Evolutionary conservation across 805 yeast species (phyloP).

Genomic region (Cyberlindnera lachancei): DNA sequence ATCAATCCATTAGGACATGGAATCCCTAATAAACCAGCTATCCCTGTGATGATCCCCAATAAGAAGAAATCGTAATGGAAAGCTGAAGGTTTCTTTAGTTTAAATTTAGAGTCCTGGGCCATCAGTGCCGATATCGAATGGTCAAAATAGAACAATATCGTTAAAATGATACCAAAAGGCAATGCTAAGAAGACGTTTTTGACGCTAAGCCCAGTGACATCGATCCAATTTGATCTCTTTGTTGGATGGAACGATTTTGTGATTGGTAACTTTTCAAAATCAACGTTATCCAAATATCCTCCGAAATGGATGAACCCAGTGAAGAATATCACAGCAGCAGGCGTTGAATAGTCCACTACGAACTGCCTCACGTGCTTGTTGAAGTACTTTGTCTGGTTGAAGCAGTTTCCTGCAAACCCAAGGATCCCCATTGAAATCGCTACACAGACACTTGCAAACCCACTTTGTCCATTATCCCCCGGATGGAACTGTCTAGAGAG

Average conservation of each 20-base stretch:
- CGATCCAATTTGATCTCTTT: slow-evolving; percentile 31
- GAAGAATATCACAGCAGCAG: slow-evolving; percentile 77
- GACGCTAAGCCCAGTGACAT: slow-evolving; percentile 37
- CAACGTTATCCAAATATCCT: slow-evolving; percentile 52
- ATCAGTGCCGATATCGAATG: slow-evolving; percentile 92
- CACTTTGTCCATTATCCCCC: slow-evolving; percentile 33
- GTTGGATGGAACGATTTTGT: slow-evolving; percentile 76
- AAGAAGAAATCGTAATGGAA: slow-evolving; percentile 91
- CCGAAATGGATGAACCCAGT: slow-evolving; percentile 93
- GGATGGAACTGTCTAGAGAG: slow-evolving; percentile 58
- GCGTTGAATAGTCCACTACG: slow-evolving; percentile 81
- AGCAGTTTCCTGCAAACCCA: slow-evolving; percentile 59
- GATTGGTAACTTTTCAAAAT: slow-evolving; percentile 59
- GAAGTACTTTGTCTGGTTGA: slow-evolving; percentile 49
- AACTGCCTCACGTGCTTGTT: slow-evolving; percentile 55
- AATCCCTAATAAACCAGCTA: slow-evolving; percentile 80
- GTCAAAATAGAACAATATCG: slow-evolving; percentile 85
- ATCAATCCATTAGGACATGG: slow-evolving; percentile 97
- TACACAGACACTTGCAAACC: slow-evolving; percentile 69
- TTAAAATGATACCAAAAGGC: slow-evolving; percentile 84
- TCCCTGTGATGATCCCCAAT: slow-evolving; percentile 79
- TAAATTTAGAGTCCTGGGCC: slow-evolving; percentile 80
- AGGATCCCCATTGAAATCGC: slow-evolving; percentile 70
- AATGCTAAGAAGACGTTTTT: slow-evolving; percentile 80
- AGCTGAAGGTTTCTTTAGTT: slow-evolving; percentile 75